These are phyloP conservation scores for Neurospora discreta DNA, from an alignment of 495 filamentous ascomycete genomes.

Conservation along the genomic window DNA sequence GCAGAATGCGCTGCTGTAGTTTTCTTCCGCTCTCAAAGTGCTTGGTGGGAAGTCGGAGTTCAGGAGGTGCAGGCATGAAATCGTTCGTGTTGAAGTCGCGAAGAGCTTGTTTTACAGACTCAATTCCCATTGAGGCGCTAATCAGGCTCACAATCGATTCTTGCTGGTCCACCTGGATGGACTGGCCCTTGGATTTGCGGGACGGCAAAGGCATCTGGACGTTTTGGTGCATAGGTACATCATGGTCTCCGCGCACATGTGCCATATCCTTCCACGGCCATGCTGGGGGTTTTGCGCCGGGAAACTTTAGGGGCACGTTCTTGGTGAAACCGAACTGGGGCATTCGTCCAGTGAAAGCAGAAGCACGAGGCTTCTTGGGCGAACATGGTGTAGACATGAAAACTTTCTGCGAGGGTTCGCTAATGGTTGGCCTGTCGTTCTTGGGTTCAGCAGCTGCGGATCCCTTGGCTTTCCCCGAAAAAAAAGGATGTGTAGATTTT, in stretches of 20 bases:
- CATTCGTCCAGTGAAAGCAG: conserved; percentile 9
- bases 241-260: conserved; percentile 41
- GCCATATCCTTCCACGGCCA: conserved; percentile 60
- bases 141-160: conserved; percentile 35
- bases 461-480: conserved; percentile 38
- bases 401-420: conserved; percentile 8
- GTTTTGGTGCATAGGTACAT: neutral
- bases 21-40: conserved; percentile 39
- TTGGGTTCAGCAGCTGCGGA: conserved; percentile 10
- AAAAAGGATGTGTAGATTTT: conserved; percentile 77
- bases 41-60: conserved; percentile 36
- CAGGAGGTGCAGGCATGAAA: conserved; percentile 24
- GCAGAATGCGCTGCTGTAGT: conserved; percentile 30
- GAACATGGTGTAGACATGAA: conserved; percentile 27
- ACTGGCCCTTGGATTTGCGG: conserved; percentile 41
- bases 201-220: neutral
- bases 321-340: conserved; percentile 22
- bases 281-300: conserved; percentile 48
- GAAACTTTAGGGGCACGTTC: conserved; percentile 35
- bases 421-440: neutral
- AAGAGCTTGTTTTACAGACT: conserved; percentile 10
- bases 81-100: conserved; percentile 25
- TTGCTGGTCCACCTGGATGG: conserved; percentile 25
- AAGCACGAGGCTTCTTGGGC: conserved; percentile 15
- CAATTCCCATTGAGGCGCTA: conserved; percentile 23